Evolutionary conservation across 2,329 filamentous ascomycete genomes (phyloP), one percentile per base, ranked within the genome.

Genomic region (Pestalotiopsis sp.): DNA sequence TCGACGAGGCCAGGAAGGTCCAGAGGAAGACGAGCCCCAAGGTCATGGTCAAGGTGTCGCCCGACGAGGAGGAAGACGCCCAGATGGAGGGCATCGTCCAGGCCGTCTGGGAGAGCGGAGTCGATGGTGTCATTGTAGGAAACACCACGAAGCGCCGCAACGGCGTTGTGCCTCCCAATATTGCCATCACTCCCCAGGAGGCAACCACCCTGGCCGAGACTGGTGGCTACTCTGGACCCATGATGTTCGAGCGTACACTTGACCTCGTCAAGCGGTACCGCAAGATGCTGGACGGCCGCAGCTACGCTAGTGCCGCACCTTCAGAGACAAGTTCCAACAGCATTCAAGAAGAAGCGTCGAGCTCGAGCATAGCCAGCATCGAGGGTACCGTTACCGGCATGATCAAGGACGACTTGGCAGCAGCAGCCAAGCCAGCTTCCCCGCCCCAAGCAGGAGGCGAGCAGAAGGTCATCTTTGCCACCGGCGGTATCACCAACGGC

Each of bases 11-110:
- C 0, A 84, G 88, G 73, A 84, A 85, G 71, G 87, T 92, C 13
- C 85, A 92, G 36, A 87, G 95, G 73, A 92, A 89, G 78, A 88
- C 86, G 0, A 93, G 91, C 76, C 93, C 93, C 0, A 90, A 86
- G 68, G 93, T 99, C 68, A 97, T 99, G 93, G 96, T 99, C 75
- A 99, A 99, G 84, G 95, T 99, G 23, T 97, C 93, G 69, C 96
- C 96, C 0, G 96, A 99, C 75, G 96, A 98, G 82, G 94, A 98
- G 78, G 90, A 92, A 23, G 90, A 94, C 66, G 85, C 90, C 68
- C 94, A 99, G 78, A 89, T 99, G 70, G 87, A 91, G 57, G 96
- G 95, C 9, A 97, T 99, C 68, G 95, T 94, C 70, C 89, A 94
- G 74, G 95, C 95, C 0, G 91, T 97, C 13, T 92, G 90, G 84